These are phyloP conservation scores for Cichorium intybus DNA, from an alignment of 140 eudicot species.

Conservation along the genomic window DNA sequence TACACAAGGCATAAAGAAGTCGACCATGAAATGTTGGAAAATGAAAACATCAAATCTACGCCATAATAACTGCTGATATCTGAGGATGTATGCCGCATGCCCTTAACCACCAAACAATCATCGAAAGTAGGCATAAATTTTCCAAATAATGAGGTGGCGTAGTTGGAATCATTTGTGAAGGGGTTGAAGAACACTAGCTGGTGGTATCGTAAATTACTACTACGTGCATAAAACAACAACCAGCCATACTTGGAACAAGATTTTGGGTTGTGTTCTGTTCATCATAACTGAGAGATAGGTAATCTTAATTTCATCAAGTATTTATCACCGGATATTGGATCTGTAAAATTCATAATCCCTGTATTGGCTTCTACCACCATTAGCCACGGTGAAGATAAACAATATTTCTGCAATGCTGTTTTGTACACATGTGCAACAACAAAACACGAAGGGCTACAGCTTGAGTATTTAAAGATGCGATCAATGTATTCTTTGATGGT, in stretches of 20 bases:
- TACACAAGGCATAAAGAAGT: not conserved
- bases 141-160: not conserved
- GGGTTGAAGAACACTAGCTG: not conserved
- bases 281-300: not conserved
- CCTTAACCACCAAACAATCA: not conserved
- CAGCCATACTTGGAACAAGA: not conserved
- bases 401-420: not conserved
- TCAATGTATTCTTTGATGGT: slow-evolving; percentile 69
- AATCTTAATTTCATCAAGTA: slow-evolving; percentile 1
- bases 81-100: not conserved
- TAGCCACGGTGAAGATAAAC: slow-evolving; percentile 20
- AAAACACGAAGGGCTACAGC: slow-evolving; percentile 92
- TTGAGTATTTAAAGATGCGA: slow-evolving; percentile 76
- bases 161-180: not conserved
- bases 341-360: slow-evolving; percentile 15
- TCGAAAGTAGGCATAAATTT: not conserved
- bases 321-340: slow-evolving; percentile 8
- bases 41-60: no score
- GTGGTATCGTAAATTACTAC: not conserved
- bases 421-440: slow-evolving; percentile 64
- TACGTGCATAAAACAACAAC: not conserved
- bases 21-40: not conserved
- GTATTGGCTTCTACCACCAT: not conserved
- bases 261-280: not conserved
- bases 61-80: not conserved